Evolutionary conservation across 208 protist genomes (phyloP).

Genomic region (Histomonas meleagridis): DNA sequence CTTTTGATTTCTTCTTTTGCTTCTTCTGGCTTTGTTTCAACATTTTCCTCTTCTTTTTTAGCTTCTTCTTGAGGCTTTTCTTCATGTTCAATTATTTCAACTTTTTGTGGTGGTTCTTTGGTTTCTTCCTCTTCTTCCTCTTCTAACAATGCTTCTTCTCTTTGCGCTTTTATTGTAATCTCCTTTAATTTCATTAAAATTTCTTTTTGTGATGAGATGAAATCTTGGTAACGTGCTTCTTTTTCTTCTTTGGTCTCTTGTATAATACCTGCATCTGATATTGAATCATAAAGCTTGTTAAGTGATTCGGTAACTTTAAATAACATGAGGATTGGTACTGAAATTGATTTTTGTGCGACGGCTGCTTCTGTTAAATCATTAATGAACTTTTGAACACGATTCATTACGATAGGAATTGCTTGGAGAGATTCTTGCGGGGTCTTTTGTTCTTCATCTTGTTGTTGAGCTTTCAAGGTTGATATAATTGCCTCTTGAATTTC

Average conservation of each 20-base stretch:
- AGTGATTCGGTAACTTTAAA: not conserved
- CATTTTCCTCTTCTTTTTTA: too few relatives aligned
- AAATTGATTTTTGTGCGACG: not conserved
- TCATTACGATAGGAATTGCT: not conserved
- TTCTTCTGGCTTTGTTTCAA: too few relatives aligned
- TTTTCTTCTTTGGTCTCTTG: not conserved
- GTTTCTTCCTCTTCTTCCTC: not conserved
- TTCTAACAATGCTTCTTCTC: not conserved
- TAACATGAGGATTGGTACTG: not conserved
- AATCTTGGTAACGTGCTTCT: not conserved
- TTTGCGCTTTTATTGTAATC: not conserved
- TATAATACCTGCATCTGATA: not conserved
- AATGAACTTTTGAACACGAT: not conserved
- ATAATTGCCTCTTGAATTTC: not conserved
- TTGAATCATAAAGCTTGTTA: not conserved
- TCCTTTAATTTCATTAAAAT: not conserved
- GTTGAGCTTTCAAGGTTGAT: not conserved
- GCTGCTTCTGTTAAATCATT: not conserved
- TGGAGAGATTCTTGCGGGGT: not conserved
- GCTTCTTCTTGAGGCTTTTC: not conserved
- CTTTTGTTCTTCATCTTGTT: not conserved
- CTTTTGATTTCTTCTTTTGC: too few relatives aligned
- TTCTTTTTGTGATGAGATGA: not conserved
- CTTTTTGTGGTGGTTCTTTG: not conserved
- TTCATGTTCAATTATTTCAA: too few relatives aligned